A percentile compares a stretch with the other conserved stretches of the same genome.
phyloP scores from a whole-genome alignment of 2,329 filamentous ascomycete genomes.

The Gnomoniopsis smithogilvyi region DNA sequence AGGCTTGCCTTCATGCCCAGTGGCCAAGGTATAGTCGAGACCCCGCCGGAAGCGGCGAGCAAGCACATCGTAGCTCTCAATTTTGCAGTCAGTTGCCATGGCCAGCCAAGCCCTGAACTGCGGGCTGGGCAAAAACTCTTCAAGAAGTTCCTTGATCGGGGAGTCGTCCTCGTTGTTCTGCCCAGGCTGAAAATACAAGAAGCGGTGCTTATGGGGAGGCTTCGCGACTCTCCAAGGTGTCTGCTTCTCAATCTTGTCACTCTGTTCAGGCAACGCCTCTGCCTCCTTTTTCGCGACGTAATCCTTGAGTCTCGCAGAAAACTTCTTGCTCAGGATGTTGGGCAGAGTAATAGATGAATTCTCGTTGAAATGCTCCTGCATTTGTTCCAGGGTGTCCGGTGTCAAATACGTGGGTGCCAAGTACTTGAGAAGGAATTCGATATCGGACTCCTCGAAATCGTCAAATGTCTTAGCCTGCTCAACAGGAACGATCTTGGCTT shows the following conservation, averaged over 20 bases:
- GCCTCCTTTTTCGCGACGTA: conserved; percentile 68
- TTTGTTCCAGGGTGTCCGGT: conserved; percentile 82
- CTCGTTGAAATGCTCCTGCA: conserved; percentile 75
- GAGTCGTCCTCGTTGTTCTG: conserved; percentile 42
- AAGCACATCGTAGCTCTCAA: conserved; percentile 74
- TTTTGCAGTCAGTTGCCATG: conserved; percentile 70
- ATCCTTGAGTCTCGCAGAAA: conserved; percentile 65
- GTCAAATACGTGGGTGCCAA: conserved; percentile 88
- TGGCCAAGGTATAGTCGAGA: conserved; percentile 89
- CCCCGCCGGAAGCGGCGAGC: conserved; percentile 84
- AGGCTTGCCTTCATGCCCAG: conserved; percentile 72
- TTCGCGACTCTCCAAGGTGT: conserved; percentile 71
- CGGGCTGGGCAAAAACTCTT: conserved; percentile 77
- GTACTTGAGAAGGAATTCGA: conserved; percentile 88
- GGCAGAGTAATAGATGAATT: conserved; percentile 81
- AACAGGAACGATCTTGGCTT: conserved; percentile 52
- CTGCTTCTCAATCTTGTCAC: conserved; percentile 54
- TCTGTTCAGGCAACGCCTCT: conserved; percentile 41
- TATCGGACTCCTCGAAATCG: conserved; percentile 69
- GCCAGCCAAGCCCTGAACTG: conserved; percentile 90
- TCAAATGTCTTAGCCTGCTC: conserved; percentile 42
- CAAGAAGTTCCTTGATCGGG: conserved; percentile 73
- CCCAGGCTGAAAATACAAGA: conserved; percentile 69
- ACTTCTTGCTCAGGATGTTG: conserved; percentile 74
- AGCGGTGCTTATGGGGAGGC: conserved; percentile 94